phyloP scores from a whole-genome alignment of 1,139 yeast species.

The Pichia sorboxylosa region DNA sequence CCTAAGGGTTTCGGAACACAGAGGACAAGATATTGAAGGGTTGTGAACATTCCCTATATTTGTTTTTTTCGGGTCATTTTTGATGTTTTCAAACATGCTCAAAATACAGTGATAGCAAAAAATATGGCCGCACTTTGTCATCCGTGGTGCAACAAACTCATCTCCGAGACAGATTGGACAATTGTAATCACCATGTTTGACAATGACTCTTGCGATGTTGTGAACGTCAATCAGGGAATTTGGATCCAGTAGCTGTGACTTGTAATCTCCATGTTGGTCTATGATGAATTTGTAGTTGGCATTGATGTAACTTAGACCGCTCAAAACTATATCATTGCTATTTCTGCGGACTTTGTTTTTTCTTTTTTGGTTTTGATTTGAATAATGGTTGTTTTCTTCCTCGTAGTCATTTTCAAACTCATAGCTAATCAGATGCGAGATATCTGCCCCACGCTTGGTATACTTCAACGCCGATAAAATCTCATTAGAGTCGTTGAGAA shows the following conservation, averaged over 20 bases:
- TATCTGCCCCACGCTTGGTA: conserved; percentile 44
- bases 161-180: conserved; percentile 91
- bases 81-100: conserved; percentile 47
- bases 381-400: conserved; percentile 11
- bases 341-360: conserved; percentile 1
- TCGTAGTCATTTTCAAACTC: conserved; percentile 38
- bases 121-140: conserved; percentile 91
- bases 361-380: neutral
- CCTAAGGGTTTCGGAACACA: conserved; percentile 62
- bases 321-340: conserved; percentile 24
- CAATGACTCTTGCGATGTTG: conserved; percentile 58
- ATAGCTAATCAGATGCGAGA: conserved; percentile 54
- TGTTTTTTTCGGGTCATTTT: conserved; percentile 9
- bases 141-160: conserved; percentile 81
- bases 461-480: conserved; percentile 26
- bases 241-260: conserved; percentile 55
- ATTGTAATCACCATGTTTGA: conserved; percentile 55
- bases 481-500: conserved; percentile 20
- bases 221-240: conserved; percentile 57
- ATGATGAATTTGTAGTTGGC: conserved; percentile 79
- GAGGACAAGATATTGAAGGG: conserved; percentile 45
- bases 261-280: conserved; percentile 45
- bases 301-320: conserved; percentile 69
- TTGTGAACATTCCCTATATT: conserved; percentile 9
- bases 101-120: conserved; percentile 76